A percentile compares a stretch with the other conserved stretches of the same genome.
Conservation (phyloP, 495 filamentous ascomycete genomes). For the Neurospora sp. region DNA sequence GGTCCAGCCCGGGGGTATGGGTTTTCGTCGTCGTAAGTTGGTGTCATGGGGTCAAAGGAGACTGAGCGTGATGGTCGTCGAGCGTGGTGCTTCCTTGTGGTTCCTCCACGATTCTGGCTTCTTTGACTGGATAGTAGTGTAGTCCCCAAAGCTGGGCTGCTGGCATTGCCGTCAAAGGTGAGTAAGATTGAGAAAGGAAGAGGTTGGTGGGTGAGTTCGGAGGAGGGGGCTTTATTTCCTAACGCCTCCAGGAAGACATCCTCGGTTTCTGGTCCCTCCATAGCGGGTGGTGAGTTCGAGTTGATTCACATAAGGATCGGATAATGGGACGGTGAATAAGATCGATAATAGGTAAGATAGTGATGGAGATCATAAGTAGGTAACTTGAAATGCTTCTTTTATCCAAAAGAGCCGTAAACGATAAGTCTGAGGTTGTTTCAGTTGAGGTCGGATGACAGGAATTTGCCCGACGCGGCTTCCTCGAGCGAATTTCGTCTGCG, state of each 20-base stretch:
- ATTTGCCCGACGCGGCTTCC: not conserved
- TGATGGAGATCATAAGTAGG: not conserved
- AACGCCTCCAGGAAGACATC: not conserved
- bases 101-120: not conserved
- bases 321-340: not conserved
- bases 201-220: not conserved
- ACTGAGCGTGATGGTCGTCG: not conserved
- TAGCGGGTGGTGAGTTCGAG: not conserved
- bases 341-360: not conserved
- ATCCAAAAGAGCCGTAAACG: not conserved
- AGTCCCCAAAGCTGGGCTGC: not conserved
- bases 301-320: not conserved
- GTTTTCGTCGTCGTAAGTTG: not conserved
- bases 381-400: not conserved
- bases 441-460: not conserved
- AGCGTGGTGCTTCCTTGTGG: not conserved
- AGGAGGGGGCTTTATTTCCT: not conserved
- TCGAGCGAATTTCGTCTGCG: not conserved
- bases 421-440: not conserved
- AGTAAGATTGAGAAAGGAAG: not conserved
- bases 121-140: not conserved
- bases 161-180: not conserved
- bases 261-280: not conserved
- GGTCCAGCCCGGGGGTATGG: not conserved
- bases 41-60: not conserved